A percentile compares a stretch with the other conserved stretches of the same genome.
phyloP scores from a whole-genome alignment of 2,329 filamentous ascomycete genomes.

The Penicillium sp. region DNA sequence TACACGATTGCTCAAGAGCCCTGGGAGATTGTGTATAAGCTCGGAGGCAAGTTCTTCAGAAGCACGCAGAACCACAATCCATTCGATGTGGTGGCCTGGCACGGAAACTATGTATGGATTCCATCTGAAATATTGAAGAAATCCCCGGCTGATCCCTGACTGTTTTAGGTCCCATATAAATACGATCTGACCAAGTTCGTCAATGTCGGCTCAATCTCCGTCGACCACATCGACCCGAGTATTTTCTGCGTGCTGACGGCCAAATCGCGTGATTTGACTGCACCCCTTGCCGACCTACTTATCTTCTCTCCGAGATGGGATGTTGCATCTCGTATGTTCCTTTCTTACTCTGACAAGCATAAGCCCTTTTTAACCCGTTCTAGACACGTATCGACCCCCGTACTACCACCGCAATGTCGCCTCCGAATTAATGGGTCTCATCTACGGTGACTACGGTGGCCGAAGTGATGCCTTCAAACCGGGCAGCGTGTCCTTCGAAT shows the following conservation, averaged over 20 bases:
- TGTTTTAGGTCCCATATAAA: conserved; percentile 35
- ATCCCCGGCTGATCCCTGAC: not conserved
- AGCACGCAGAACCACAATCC: conserved; percentile 61
- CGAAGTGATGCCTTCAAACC: conserved; percentile 34
- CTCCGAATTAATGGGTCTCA: conserved; percentile 38
- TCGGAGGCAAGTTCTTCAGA: conserved; percentile 56
- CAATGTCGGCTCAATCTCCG: conserved; percentile 38
- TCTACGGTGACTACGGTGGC: conserved; percentile 34
- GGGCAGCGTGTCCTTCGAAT: conserved; percentile 35
- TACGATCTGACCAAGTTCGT: conserved; percentile 41
- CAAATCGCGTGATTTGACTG: conserved; percentile 33
- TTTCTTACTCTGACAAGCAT: not conserved
- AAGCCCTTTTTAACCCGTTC: not conserved
- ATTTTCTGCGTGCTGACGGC: conserved; percentile 41
- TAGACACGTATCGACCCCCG: conserved; percentile 39
- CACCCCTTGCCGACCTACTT: conserved; percentile 36
- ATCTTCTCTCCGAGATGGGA: conserved; percentile 41
- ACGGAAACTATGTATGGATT: conserved; percentile 54
- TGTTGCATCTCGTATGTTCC: conserved; percentile 32
- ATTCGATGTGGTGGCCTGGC: conserved; percentile 68
- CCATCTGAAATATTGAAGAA: not conserved
- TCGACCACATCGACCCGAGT: conserved; percentile 41
- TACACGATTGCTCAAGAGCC: conserved; percentile 54
- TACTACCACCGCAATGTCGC: conserved; percentile 43
- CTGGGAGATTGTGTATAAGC: conserved; percentile 58